Evolutionary conservation across 768 basidiomycete species (phyloP).

Genomic region (Sarcomyxa edulis): DNA sequence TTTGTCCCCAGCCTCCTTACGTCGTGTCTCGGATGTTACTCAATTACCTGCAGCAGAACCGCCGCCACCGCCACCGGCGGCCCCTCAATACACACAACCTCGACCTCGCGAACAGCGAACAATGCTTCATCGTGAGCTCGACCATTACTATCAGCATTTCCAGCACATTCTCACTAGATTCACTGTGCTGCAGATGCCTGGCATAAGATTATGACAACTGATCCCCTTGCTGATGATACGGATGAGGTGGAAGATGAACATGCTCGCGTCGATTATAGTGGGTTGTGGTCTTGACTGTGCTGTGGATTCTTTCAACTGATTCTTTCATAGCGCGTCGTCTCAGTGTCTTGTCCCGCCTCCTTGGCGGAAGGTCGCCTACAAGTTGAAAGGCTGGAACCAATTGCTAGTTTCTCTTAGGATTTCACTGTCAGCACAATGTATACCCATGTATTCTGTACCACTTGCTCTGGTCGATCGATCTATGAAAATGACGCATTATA

Average conservation of each 20-base stretch:
- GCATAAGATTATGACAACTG: conserved; percentile 56
- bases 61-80: conserved; percentile 8
- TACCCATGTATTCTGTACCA: too few species aligned
- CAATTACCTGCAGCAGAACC: conserved; percentile 4
- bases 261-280: conserved; percentile 61
- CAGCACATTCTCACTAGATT: conserved; percentile 6
- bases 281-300: too few species aligned
- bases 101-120: conserved; percentile 26
- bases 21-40: background rate
- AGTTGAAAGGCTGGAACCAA: too few species aligned
- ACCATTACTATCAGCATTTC: conserved; percentile 7
- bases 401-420: too few species aligned
- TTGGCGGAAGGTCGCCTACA: too few species aligned
- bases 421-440: too few species aligned
- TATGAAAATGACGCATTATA: too few species aligned
- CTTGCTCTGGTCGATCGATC: too few species aligned
- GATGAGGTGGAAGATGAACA: conserved; percentile 65
- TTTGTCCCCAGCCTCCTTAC: background rate
- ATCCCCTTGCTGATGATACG: conserved; percentile 70
- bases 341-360: conserved; percentile 44
- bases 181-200: conserved; percentile 54
- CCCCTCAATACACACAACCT: too few species aligned
- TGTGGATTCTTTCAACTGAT: too few species aligned
- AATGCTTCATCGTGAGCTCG: conserved; percentile 43
- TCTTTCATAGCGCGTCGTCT: conserved; percentile 40